Conservation (phyloP, 129 eudicot species). For the Chrysanthemum seticuspe region DNA sequence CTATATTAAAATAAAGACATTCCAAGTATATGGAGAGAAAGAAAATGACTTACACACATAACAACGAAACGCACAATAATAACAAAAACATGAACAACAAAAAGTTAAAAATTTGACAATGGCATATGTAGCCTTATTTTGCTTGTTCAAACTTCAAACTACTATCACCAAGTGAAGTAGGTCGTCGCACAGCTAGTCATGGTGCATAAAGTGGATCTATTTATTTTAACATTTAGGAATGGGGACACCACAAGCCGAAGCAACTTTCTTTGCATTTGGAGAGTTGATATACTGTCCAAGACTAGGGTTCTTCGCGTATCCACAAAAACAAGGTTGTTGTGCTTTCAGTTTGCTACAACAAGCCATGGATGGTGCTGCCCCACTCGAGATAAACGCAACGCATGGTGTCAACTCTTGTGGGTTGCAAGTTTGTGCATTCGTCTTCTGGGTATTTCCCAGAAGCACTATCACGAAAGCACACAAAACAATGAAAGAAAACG, state of each 20-base stretch:
- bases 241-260: slow-evolving; percentile 27
- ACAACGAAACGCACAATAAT: background rate
- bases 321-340: slow-evolving; percentile 33
- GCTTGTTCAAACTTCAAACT: background rate
- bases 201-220: background rate
- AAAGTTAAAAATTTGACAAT: background rate
- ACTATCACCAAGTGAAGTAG: slow-evolving; percentile 18
- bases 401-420: slow-evolving; percentile 29
- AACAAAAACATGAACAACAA: background rate
- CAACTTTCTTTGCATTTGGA: slow-evolving; percentile 36
- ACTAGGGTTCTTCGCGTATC: slow-evolving; percentile 29
- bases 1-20: too few relatives aligned
- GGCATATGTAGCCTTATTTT: slow-evolving; percentile 26
- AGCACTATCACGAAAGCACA: slow-evolving; percentile 18
- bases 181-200: background rate
- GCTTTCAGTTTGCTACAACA: slow-evolving; percentile 32
- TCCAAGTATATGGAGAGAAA: too few relatives aligned
- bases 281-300: slow-evolving; percentile 24
- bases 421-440: slow-evolving; percentile 32
- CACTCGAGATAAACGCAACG: slow-evolving; percentile 12
- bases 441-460: slow-evolving; percentile 11
- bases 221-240: slow-evolving; percentile 37
- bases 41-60: background rate
- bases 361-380: slow-evolving; percentile 22
- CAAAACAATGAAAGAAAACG: slow-evolving; percentile 15